Evolutionary conservation across 2,329 filamentous ascomycete species (phyloP).

Genomic region (Exophiala mesophila): DNA sequence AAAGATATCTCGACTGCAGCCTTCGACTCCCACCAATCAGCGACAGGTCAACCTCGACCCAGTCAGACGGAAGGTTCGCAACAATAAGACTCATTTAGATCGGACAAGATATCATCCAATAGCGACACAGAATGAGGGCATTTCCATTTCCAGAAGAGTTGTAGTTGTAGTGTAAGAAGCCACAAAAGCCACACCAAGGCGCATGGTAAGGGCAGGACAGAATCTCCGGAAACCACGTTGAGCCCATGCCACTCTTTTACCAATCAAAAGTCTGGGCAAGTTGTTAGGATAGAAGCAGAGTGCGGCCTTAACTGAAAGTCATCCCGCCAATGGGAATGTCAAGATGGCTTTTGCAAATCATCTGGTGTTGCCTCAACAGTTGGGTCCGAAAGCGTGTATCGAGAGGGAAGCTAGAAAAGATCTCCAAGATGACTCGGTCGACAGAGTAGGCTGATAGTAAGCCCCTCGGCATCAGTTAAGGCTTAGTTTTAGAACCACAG

Average conservation of each 20-base stretch:
- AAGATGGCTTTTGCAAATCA: constrained; percentile 7
- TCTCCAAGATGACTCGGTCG: too few relatives aligned
- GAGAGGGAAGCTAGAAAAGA: too few relatives aligned
- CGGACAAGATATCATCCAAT: constrained; percentile 15
- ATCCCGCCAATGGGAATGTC: background rate
- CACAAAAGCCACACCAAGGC: background rate
- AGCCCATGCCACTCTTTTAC: too few relatives aligned
- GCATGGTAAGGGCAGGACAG: background rate
- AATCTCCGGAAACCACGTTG: background rate
- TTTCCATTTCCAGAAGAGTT: background rate
- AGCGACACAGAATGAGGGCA: constrained; percentile 2
- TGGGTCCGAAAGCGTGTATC: constrained; percentile 25
- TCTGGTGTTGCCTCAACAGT: constrained; percentile 10
- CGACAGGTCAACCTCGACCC: constrained; percentile 9
- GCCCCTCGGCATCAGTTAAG: too few relatives aligned
- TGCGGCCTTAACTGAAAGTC: background rate
- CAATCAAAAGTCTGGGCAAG: too few relatives aligned
- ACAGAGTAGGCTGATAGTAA: too few relatives aligned
- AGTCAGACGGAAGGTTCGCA: constrained; percentile 3
- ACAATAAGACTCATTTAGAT: constrained; percentile 13
- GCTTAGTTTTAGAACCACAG: too few relatives aligned
- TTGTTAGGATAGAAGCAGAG: too few relatives aligned
- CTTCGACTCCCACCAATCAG: constrained; percentile 21
- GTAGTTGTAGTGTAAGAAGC: background rate
- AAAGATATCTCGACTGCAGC: constrained; percentile 15